A percentile compares a stretch with the other conserved stretches of the same genome.
These are phyloP conservation scores for Podospora pseudocomata DNA, from an alignment of 495 filamentous ascomycete species.

Conservation along the genomic window DNA sequence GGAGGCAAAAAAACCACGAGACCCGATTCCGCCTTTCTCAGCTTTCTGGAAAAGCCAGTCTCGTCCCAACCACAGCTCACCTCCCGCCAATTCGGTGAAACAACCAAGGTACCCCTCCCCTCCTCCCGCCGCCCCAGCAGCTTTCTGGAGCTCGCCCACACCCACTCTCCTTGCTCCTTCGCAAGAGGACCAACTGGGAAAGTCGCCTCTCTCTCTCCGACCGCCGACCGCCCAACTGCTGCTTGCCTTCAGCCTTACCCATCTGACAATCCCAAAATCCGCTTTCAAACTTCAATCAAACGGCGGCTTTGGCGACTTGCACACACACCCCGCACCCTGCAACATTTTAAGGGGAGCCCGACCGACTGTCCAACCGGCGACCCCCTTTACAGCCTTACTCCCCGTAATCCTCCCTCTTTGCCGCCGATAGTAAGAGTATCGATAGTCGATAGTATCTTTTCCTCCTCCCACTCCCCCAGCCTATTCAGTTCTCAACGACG, in stretches of 20 bases:
- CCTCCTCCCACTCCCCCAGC: background rate
- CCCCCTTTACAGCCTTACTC: background rate
- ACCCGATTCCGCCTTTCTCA: background rate
- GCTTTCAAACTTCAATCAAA: background rate
- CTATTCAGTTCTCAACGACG: constrained; percentile 4
- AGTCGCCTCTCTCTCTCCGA: constrained; percentile 19
- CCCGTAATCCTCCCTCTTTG: background rate
- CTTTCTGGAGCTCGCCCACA: constrained; percentile 17
- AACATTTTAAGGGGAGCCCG: constrained; percentile 4
- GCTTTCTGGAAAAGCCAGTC: background rate
- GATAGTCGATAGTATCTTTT: constrained; percentile 9
- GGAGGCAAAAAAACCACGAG: background rate
- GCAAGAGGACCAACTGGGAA: constrained; percentile 11
- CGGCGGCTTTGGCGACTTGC: constrained; percentile 1
- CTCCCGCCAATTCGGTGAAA: constrained; percentile 6
- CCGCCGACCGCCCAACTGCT: constrained; percentile 28
- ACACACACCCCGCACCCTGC: background rate
- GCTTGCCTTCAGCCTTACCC: constrained; percentile 26
- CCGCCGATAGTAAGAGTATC: background rate
- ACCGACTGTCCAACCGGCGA: constrained; percentile 9
- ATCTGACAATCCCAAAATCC: background rate
- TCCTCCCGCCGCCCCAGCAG: constrained; percentile 12
- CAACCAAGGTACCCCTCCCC: constrained; percentile 12
- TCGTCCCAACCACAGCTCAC: constrained; percentile 13
- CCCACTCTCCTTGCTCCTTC: constrained; percentile 6